Percentiles rank a stretch among this genome's conserved stretches.
Conservation (phyloP, 2,329 filamentous ascomycete species). For the Colletotrichum trifolii region DNA sequence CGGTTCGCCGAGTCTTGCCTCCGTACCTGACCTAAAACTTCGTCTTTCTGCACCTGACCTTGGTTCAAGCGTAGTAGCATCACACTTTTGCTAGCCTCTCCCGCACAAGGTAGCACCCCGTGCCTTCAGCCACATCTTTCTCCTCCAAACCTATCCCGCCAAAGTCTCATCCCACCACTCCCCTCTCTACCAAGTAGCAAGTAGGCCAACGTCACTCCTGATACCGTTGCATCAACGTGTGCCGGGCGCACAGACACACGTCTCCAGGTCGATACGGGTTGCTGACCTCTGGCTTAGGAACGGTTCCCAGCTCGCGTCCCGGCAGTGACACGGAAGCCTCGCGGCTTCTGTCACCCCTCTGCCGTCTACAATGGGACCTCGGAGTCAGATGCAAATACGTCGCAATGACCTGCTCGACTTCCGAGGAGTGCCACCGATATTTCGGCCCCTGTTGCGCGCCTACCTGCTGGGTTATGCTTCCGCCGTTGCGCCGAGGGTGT, state of each 20-base stretch:
- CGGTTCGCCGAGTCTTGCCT: constrained; percentile 11
- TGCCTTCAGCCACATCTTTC: constrained; percentile 28
- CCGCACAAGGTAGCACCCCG: constrained; percentile 20
- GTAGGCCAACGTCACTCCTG: not conserved
- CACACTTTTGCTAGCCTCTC: constrained; percentile 4
- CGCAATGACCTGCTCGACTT: constrained; percentile 33
- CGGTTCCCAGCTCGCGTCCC: constrained; percentile 13
- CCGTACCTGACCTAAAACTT: constrained; percentile 14
- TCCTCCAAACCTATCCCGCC: constrained; percentile 5
- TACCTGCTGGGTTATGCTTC: constrained; percentile 72
- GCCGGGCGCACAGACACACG: constrained; percentile 24
- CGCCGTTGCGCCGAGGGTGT: constrained; percentile 65
- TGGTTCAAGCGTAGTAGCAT: constrained; percentile 21
- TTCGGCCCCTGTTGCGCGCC: constrained; percentile 68
- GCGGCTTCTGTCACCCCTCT: constrained; percentile 22
- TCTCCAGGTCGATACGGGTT: constrained; percentile 12
- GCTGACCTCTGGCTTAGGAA: constrained; percentile 30
- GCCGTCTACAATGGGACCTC: constrained; percentile 57
- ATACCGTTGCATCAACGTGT: constrained; percentile 29
- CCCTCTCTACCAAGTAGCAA: not conserved
- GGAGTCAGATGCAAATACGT: constrained; percentile 41
- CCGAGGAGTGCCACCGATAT: constrained; percentile 56
- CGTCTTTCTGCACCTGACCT: constrained; percentile 12
- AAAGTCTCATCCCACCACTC: constrained; percentile 11
- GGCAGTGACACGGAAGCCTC: constrained; percentile 30